These are phyloP conservation scores for Aspergillus hortae DNA, from an alignment of 2,329 filamentous ascomycete species.

Conservation along the genomic window DNA sequence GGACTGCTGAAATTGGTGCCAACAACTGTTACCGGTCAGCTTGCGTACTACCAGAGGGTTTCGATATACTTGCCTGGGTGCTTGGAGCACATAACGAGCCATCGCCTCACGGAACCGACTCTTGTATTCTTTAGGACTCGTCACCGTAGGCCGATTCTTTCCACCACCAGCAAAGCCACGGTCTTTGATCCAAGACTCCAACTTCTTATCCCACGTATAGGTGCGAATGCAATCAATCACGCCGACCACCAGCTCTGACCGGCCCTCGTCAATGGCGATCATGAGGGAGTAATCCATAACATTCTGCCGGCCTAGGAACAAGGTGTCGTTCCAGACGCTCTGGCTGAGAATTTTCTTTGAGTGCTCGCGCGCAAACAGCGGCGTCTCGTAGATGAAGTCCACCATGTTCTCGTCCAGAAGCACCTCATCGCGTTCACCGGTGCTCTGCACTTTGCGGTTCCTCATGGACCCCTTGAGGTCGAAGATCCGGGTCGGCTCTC, in stretches of 20 bases:
- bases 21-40: constrained; percentile 33
- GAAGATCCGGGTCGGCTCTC: constrained; percentile 82
- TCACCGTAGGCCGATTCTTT: constrained; percentile 84
- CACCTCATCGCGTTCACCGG: constrained; percentile 93
- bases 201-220: constrained; percentile 99
- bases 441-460: constrained; percentile 94
- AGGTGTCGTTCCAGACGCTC: constrained; percentile 94
- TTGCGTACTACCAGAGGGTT: neutral
- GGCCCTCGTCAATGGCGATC: constrained; percentile 90
- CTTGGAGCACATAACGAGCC: constrained; percentile 69
- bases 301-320: constrained; percentile 90
- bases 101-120: constrained; percentile 93
- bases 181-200: constrained; percentile 99
- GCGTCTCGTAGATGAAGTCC: constrained; percentile 97
- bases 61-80: constrained; percentile 41
- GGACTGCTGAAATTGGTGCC: constrained; percentile 43
- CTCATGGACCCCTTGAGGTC: constrained; percentile 98
- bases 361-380: constrained; percentile 91
- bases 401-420: constrained; percentile 98
- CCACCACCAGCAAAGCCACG: constrained; percentile 79
- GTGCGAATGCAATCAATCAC: constrained; percentile 99
- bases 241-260: constrained; percentile 89
- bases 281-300: constrained; percentile 99
- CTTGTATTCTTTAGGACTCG: constrained; percentile 96
- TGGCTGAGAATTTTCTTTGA: constrained; percentile 89